Conservation (phyloP, 257 asterid species). For the Verbena officinalis region DNA sequence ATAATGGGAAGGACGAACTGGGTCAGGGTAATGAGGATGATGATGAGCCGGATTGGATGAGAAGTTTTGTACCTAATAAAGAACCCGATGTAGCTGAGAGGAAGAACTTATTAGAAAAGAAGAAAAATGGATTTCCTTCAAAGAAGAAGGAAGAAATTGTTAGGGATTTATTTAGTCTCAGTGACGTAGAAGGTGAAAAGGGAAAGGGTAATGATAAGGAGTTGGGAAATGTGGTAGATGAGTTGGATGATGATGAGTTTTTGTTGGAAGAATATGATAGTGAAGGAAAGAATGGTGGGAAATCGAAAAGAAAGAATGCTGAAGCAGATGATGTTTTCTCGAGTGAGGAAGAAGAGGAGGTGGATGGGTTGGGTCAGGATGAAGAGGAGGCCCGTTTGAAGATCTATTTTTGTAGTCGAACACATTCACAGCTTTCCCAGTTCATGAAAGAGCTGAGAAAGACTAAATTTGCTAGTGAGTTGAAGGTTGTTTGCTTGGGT, state of each 20-base stretch:
- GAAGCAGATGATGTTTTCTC: slow-evolving; percentile 47
- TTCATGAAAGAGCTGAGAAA: slow-evolving; percentile 91
- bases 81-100: slow-evolving; percentile 44
- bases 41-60: slow-evolving; percentile 97
- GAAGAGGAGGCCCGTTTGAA: slow-evolving; percentile 60
- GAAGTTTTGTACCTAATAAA: slow-evolving; percentile 55
- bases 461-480: slow-evolving; percentile 71
- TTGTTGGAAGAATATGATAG: slow-evolving; percentile 85
- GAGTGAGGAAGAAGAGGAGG: slow-evolving; percentile 77
- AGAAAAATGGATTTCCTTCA: slow-evolving; percentile 27
- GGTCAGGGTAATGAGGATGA: slow-evolving; percentile 57
- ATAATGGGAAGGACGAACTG: slow-evolving; percentile 31
- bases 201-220: slow-evolving; percentile 31
- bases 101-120: slow-evolving; percentile 30
- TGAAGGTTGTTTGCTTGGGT: slow-evolving; percentile 85
- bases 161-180: slow-evolving; percentile 45
- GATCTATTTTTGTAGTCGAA: slow-evolving; percentile 89
- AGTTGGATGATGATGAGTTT: slow-evolving; percentile 68
- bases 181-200: slow-evolving; percentile 34
- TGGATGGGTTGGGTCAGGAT: slow-evolving; percentile 41
- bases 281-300: slow-evolving; percentile 58
- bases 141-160: slow-evolving; percentile 36
- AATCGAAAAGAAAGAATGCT: slow-evolving; percentile 57
- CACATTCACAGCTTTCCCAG: slow-evolving; percentile 98
- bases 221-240: slow-evolving; percentile 41